Evolutionary conservation across 345 rosid species (phyloP).

Genomic region (Corymbia maculata): DNA sequence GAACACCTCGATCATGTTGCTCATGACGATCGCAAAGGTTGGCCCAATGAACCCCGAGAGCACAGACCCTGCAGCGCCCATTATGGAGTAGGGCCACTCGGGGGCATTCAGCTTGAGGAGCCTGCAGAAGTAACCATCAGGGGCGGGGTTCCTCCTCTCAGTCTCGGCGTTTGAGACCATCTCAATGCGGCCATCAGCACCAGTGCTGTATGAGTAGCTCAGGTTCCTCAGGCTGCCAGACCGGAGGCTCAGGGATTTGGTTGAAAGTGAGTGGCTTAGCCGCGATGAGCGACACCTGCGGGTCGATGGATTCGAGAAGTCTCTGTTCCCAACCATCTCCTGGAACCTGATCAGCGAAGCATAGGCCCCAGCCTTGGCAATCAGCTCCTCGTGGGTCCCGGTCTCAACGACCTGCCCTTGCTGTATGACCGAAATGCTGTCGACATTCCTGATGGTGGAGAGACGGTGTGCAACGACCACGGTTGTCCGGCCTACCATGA

Average conservation of each 20-base stretch:
- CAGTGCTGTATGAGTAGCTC: slow-evolving; percentile 96
- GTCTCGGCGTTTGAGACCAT: slow-evolving; percentile 98
- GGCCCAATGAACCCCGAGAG: slow-evolving; percentile 96
- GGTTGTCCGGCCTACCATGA: slow-evolving; percentile 97
- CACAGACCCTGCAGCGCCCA: slow-evolving; percentile 92
- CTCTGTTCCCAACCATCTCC: slow-evolving; percentile 84
- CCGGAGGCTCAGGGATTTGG: slow-evolving; percentile 87
- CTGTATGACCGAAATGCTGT: slow-evolving; percentile 89
- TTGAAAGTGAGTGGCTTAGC: slow-evolving; percentile 81
- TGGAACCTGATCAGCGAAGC: slow-evolving; percentile 91
- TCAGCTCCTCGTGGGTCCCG: slow-evolving; percentile 86
- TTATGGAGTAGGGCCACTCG: slow-evolving; percentile 97
- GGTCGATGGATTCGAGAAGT: slow-evolving; percentile 84
- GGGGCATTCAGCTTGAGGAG: slow-evolving; percentile 92
- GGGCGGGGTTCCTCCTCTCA: slow-evolving; percentile 80
- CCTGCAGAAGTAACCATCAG: slow-evolving; percentile 81
- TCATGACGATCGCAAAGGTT: slow-evolving; percentile 93
- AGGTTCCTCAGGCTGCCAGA: slow-evolving; percentile 94
- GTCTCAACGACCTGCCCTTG: slow-evolving; percentile 98
- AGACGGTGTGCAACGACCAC: slow-evolving; percentile 98
- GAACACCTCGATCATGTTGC: slow-evolving; percentile 98
- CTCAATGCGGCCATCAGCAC: slow-evolving; percentile 95
- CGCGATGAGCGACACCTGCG: slow-evolving; percentile 81
- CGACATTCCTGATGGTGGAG: slow-evolving; percentile 89
- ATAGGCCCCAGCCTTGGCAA: slow-evolving; percentile 76